Percentiles rank a stretch among this genome's conserved stretches.
Evolutionary conservation across 2,329 filamentous ascomycete species (phyloP).

Genomic region (Coniosporium tulheliwenetii): DNA sequence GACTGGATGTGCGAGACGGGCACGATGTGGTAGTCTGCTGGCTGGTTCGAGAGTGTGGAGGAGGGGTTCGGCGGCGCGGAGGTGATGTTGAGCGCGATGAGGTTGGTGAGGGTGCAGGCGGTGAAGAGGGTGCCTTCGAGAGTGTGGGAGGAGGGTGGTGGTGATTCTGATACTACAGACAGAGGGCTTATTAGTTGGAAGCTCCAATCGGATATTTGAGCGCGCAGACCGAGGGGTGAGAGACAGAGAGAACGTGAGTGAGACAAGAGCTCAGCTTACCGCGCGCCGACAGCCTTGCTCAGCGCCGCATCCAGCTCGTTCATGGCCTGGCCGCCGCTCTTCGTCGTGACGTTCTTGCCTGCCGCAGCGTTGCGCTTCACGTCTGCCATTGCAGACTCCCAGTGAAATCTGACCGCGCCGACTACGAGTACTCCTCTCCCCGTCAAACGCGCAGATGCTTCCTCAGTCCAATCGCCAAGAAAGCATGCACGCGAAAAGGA

Average conservation of each 20-base stretch:
- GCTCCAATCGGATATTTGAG: background rate
- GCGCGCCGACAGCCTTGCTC: slow-evolving; percentile 44
- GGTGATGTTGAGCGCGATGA: slow-evolving; percentile 44
- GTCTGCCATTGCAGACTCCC: slow-evolving; percentile 35
- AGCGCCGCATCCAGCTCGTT: slow-evolving; percentile 32
- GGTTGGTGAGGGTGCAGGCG: slow-evolving; percentile 42
- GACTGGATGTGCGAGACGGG: slow-evolving; percentile 42
- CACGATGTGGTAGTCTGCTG: slow-evolving; percentile 42
- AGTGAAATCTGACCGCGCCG: slow-evolving; percentile 12
- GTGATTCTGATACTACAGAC: slow-evolving; percentile 39
- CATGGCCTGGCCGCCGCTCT: slow-evolving; percentile 29
- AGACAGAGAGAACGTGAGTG: background rate
- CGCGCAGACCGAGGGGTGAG: background rate
- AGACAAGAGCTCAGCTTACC: slow-evolving; percentile 26
- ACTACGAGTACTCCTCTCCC: background rate
- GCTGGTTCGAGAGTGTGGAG: slow-evolving; percentile 22
- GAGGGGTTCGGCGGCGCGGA: slow-evolving; percentile 26
- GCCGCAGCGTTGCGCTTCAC: slow-evolving; percentile 40
- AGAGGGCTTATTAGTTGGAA: slow-evolving; percentile 1
- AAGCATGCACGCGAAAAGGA: slow-evolving; percentile 19
- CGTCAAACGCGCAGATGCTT: slow-evolving; percentile 5
- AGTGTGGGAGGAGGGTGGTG: slow-evolving; percentile 32
- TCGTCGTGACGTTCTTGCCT: slow-evolving; percentile 37
- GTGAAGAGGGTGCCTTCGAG: slow-evolving; percentile 49
- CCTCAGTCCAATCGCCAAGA: slow-evolving; percentile 7